phyloP scores from a whole-genome alignment of 2,329 filamentous ascomycete genomes.

The Exophiala xenobiotica region DNA sequence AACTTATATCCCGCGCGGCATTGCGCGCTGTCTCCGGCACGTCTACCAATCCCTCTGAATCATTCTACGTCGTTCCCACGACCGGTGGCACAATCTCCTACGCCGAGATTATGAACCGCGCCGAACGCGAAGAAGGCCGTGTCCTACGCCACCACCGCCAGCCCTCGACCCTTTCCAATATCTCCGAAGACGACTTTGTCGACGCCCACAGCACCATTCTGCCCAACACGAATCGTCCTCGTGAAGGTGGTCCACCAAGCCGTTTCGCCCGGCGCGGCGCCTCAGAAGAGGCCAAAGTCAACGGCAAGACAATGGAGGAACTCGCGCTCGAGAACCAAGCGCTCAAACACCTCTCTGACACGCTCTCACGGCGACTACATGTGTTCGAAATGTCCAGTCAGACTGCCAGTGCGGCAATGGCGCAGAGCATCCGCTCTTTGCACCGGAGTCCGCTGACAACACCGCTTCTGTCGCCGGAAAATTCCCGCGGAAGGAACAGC shows the following conservation, averaged over 20 bases:
- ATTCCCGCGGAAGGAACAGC: constrained; percentile 29
- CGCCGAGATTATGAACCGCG: constrained; percentile 73
- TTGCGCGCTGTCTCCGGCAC: constrained; percentile 69
- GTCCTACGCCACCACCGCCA: constrained; percentile 32
- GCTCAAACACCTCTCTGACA: constrained; percentile 81
- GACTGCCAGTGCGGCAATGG: constrained; percentile 78
- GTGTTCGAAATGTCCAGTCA: constrained; percentile 92
- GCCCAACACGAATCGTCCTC: constrained; percentile 36
- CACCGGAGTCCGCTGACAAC: constrained; percentile 35
- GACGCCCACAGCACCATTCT: constrained; percentile 70
- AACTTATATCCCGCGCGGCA: constrained; percentile 81
- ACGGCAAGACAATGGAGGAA: constrained; percentile 75
- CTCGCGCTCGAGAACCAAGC: constrained; percentile 83
- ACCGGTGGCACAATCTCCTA: constrained; percentile 91
- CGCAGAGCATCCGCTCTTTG: constrained; percentile 68
- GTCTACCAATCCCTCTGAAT: constrained; percentile 58
- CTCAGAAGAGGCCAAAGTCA: constrained; percentile 28
- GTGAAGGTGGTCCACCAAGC: constrained; percentile 22
- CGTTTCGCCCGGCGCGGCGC: constrained; percentile 18
- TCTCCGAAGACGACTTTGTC: constrained; percentile 82
- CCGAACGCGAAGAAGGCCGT: constrained; percentile 45
- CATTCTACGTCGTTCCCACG: constrained; percentile 92
- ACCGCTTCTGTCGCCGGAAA: constrained; percentile 25
- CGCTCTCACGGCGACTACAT: constrained; percentile 80
- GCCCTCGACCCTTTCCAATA: constrained; percentile 52